These are phyloP conservation scores for Cystofilobasidium macerans DNA, from an alignment of 768 basidiomycete species.

Conservation along the genomic window DNA sequence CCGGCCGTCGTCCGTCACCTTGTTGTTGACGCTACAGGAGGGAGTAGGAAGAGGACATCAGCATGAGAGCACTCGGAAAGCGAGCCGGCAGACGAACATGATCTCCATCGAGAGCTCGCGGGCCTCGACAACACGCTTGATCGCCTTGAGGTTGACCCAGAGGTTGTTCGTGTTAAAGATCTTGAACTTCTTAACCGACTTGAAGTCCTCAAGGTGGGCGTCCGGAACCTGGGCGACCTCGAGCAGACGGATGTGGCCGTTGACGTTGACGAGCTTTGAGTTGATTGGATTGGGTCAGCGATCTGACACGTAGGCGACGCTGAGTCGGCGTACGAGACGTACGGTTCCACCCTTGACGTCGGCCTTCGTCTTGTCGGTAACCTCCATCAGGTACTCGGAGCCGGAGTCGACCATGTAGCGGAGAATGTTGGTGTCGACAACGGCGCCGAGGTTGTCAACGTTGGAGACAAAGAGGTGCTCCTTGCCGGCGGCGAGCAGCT, in stretches of 20 bases:
- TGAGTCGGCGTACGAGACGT: conserved; percentile 24
- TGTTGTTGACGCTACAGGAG: conserved; percentile 47
- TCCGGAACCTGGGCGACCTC: conserved; percentile 91
- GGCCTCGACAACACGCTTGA: conserved; percentile 79
- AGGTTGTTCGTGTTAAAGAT: conserved; percentile 55
- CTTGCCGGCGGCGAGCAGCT: conserved; percentile 79
- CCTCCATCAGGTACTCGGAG: conserved; percentile 86
- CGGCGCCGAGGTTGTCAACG: conserved; percentile 45
- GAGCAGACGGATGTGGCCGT: conserved; percentile 73
- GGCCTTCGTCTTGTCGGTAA: conserved; percentile 94
- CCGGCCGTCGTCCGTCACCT: too few relatives aligned
- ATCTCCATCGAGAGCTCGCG: conserved; percentile 84
- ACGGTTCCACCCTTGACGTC: conserved; percentile 52
- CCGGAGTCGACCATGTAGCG: conserved; percentile 66
- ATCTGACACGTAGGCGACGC: too few relatives aligned
- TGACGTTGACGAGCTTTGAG: conserved; percentile 80
- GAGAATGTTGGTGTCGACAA: conserved; percentile 26
- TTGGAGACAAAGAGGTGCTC: conserved; percentile 97
- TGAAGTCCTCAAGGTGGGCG: conserved; percentile 91
- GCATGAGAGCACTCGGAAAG: too few relatives aligned
- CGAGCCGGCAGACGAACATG: conserved; percentile 55
- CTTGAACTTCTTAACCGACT: conserved; percentile 60
- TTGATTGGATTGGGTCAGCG: too few relatives aligned
- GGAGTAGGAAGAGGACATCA: too few relatives aligned
- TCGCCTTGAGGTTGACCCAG: conserved; percentile 48